Evolutionary conservation across 108 stramenopile species (phyloP), one percentile per base, ranked within the genome.

Genomic region (Seminavis robusta): DNA sequence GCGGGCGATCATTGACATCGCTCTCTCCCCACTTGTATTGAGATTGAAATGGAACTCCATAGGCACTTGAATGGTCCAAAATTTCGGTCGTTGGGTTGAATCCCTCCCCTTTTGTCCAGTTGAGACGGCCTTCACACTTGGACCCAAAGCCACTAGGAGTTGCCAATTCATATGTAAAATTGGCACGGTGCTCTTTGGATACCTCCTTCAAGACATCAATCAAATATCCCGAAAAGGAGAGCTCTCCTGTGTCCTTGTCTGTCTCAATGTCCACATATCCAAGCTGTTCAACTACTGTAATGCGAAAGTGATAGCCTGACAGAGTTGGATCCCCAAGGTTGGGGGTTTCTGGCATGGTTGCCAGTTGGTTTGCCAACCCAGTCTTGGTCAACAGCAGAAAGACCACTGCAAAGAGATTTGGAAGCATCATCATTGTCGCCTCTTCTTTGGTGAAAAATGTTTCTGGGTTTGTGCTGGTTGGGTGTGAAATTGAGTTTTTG

Each of bases 21-120:
- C 38, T 49, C 26, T 52, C 43, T 15, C 61, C 68, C 25, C 68
- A 69, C 8, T 36, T 52, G 53, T 69, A 69, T 41, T 69, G 68
- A 7, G 36, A 17, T 6, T 25, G 52, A 48, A 62, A 69, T 5
- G 10, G 9, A 3, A 54, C 53, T 6, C 7, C n/a, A 1, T 52
- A 11, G 1, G 20, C 19, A n/a, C n/a, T n/a, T n/a, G n/a, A n/a
- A n/a, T n/a, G n/a, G n/a, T n/a, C n/a, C n/a, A n/a, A n/a, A n/a
- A n/a, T n/a, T n/a, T n/a, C n/a, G n/a, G n/a, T n/a, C n/a, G n/a
- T n/a, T n/a, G 52, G 24, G 4, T 36, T 17, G 33, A 62, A 69
- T 5, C 32, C 43, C 4, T n/a, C 38, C 61, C 2, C 38, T 37
- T n/a, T 38, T n/a, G 9, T 16, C 19, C 43, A 50, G 25, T 61